These are phyloP conservation scores for Parastagonospora avenae DNA, from an alignment of 2,329 filamentous ascomycete genomes.

Conservation along the genomic window DNA sequence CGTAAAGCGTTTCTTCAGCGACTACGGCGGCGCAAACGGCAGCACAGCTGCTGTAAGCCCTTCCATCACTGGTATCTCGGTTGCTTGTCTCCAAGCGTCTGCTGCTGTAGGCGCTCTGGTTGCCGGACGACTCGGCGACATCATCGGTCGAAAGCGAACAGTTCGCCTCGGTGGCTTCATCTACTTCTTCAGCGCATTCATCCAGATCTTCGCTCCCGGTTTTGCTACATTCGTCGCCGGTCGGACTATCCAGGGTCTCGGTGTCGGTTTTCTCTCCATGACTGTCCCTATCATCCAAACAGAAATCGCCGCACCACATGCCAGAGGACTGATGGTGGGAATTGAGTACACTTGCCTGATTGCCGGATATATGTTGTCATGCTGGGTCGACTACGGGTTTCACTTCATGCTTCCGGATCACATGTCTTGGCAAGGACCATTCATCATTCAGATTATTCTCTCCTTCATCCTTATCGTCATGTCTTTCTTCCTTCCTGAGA, in stretches of 20 bases:
- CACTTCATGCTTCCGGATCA: conserved; percentile 42
- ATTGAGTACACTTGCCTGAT: conserved; percentile 48
- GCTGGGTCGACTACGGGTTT: conserved; percentile 49
- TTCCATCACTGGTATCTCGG: conserved; percentile 48
- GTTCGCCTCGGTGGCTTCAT: conserved; percentile 46
- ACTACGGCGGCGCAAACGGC: conserved; percentile 47
- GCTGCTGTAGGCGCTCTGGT: conserved; percentile 44
- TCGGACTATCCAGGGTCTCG: conserved; percentile 43
- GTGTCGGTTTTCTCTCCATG: conserved; percentile 45
- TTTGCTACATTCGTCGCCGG: conserved; percentile 43
- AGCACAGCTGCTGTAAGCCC: conserved; percentile 38
- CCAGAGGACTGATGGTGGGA: conserved; percentile 47
- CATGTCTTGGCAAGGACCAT: conserved; percentile 42
- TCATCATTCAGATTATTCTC: conserved; percentile 41
- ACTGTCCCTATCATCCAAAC: conserved; percentile 46
- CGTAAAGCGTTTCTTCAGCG: conserved; percentile 47
- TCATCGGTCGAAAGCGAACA: conserved; percentile 45
- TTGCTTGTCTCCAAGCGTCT: conserved; percentile 45
- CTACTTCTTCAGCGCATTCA: conserved; percentile 46
- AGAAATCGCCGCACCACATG: conserved; percentile 46
- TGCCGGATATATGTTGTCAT: conserved; percentile 48
- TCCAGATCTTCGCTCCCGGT: conserved; percentile 45
- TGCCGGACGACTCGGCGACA: conserved; percentile 44
- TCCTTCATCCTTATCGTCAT: conserved; percentile 42
- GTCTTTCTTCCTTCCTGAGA: conserved; percentile 48